Percentiles rank a stretch among this genome's conserved stretches.
These are phyloP conservation scores for Magnusiomyces magnusii DNA, from an alignment of 1,139 yeast species.

Conservation along the genomic window DNA sequence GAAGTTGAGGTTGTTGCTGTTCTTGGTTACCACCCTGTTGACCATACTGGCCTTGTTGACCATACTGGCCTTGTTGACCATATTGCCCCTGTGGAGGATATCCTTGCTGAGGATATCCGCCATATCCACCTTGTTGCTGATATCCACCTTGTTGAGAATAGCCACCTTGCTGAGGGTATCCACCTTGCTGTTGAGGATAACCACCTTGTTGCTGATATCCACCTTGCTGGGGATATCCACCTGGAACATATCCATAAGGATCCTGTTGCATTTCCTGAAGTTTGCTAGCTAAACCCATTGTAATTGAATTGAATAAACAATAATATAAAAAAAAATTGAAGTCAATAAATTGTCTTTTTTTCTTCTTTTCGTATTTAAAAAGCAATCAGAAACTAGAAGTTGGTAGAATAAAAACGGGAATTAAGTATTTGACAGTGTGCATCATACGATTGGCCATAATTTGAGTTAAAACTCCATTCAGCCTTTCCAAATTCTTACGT, in stretches of 20 bases:
- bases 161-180: not conserved
- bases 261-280: conserved; percentile 13
- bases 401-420: no score
- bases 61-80: not conserved
- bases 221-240: conserved; percentile 2
- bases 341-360: no score
- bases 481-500: no score
- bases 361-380: no score
- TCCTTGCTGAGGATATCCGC: conserved; percentile 7
- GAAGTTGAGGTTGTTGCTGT: conserved; percentile 11
- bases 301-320: not conserved
- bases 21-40: conserved; percentile 11
- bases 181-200: not conserved
- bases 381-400: no score
- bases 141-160: conserved; percentile 5
- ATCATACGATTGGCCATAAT: no score
- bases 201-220: conserved; percentile 13
- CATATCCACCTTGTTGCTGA: conserved; percentile 3
- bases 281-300: conserved; percentile 17
- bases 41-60: not conserved
- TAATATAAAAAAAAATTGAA: not conserved
- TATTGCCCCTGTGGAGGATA: not conserved
- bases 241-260: conserved; percentile 6
- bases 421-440: no score
- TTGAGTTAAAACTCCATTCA: no score